Conservation (phyloP, 495 filamentous ascomycete species). For the Cenococcum geophilum region DNA sequence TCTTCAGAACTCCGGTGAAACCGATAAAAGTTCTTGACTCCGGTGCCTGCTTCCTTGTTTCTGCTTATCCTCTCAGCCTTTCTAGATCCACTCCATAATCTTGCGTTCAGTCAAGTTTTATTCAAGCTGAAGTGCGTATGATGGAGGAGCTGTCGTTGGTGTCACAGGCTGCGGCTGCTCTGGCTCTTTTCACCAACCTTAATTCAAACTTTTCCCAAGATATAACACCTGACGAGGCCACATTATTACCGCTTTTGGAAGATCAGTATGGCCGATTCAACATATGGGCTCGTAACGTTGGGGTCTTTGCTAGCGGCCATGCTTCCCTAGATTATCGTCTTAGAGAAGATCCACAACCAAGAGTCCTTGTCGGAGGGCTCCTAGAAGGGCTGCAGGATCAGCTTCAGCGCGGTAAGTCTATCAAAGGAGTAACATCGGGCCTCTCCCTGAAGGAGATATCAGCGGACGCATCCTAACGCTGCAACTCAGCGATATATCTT, state of each 20-base stretch:
- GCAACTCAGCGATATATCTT: background rate
- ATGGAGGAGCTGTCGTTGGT: background rate
- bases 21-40: too few species aligned
- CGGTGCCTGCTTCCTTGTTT: too few species aligned
- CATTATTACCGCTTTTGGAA: background rate
- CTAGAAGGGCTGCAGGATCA: constrained; percentile 1
- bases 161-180: background rate
- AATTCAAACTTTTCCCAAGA: background rate
- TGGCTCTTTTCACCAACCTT: background rate
- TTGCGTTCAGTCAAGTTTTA: too few species aligned
- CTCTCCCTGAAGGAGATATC: background rate
- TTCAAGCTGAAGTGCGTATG: background rate
- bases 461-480: background rate
- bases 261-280: constrained; percentile 3
- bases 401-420: background rate
- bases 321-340: background rate
- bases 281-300: background rate
- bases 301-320: background rate
- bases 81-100: too few species aligned
- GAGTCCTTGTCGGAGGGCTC: background rate
- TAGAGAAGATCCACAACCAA: background rate
- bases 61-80: too few species aligned
- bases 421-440: background rate
- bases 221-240: background rate
- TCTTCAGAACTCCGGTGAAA: too few species aligned